Evolutionary conservation across 208 protist genomes (phyloP), one percentile per base, ranked within the genome.

Genomic region (Trypanosoma avium): DNA sequence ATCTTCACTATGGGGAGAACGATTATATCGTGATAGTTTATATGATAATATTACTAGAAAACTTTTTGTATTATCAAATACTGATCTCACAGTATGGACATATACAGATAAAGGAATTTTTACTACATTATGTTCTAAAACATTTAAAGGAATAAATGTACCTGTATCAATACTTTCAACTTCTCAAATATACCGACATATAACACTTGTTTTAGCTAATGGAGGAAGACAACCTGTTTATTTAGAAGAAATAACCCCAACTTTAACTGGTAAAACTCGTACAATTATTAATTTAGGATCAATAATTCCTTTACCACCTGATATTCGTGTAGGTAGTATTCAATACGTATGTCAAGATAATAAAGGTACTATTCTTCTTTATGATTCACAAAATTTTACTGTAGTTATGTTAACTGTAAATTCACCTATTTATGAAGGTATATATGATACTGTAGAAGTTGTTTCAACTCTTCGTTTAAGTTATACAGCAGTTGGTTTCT

Each of bases 381-480:
- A 77, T 26, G 84, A 90, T 54, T 62, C 80, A 24, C 50, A 48
- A 9, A 77, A 69, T 7, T 61, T 62, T 10, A 79, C 72, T 9
- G 42, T 86, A 21, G 50, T 85, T n/a, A 46, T 86, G n/a, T 35
- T 80, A 4, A 76, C 73, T 33, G 63, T 59, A 33, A 50, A 50
- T 43, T 74, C 70, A 50, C 70, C 65, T 29, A 72, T 89, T 29
- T 64, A 58, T 24, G 71, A 65, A 47, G 76, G 70, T 24, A 71
- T 74, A 21, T 63, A 59, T 30, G 76, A 70, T 26, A 56, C 56
- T 19, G 69, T 70, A n/a, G 70, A 75, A 29, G 38, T 86, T 24
- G 84, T 83, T 8, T 75, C 77, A 12, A 73, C 72, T 35, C 49
- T 82, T n/a, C 80, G 61, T 36, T 30, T 90, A 3, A 66, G 66